Evolutionary conservation across 2,329 filamentous ascomycete species (phyloP), one percentile per base, ranked within the genome.

Genomic region (Penicillium aurantiogriseum): DNA sequence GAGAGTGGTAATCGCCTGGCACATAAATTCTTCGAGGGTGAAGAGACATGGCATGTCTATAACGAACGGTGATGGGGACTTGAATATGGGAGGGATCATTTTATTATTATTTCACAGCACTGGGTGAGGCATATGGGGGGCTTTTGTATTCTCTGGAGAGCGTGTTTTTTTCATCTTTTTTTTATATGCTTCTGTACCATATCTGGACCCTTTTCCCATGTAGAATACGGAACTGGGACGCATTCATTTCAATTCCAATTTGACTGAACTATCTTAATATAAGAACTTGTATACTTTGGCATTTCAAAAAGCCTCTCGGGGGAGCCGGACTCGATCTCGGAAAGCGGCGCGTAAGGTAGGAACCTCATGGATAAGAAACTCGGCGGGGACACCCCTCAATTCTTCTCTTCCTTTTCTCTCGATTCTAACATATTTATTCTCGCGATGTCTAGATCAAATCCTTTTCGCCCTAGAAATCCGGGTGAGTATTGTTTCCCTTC

Each of bases 21-120:
- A 9, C 76, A 81, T 64, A 80, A 79, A 59, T 88, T 85, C 76
- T 85, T 83, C 64, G 83, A 81, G 23, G 74, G 72, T 46, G 74
- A 79, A 47, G 78, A 78, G 59, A 82, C 81, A 47, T 87, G 85
- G 85, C 79, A 80, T 72, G 83, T 87, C 48, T 87, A 87, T 70
- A 75, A 80, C 56, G 78, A 80, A 66, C 70, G 64, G 51, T 77
- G 67, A 72, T 23, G 56, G 53, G 61, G 17, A 48, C 19, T 51
- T 47, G 51, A 55, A 53, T 52, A 57, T 39, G 46, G 51, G 36
- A 35, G 40, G 45, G 5, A 33, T 42, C 36, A n/a, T 59, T 31
- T 47, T 51, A 8, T 36, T 36, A 27, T 36, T 48, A 31, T 31
- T 47, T 38, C n/a, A 50, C 29, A 53, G 55, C 48, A 51, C 36